Conservation (phyloP, 1,284 basidiomycete species). For the Cutaneotrichosporon cavernicola region DNA sequence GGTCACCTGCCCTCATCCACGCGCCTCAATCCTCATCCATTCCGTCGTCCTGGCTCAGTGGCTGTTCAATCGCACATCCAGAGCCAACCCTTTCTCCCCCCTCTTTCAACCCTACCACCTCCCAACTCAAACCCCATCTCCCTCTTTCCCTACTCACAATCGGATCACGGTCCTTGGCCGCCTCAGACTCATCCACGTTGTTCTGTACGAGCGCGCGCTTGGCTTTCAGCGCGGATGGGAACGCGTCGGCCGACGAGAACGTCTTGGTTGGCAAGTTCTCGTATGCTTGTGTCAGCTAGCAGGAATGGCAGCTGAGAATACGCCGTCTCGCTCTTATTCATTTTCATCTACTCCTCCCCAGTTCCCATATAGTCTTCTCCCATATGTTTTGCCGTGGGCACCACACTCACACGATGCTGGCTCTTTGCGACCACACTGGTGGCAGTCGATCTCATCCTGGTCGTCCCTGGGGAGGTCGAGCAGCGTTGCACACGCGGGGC, state of each 20-base stretch:
- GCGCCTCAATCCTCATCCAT: too few relatives aligned
- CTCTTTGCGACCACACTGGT: slow-evolving; percentile 82
- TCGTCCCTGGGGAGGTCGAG: slow-evolving; percentile 79
- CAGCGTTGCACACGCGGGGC: slow-evolving; percentile 85
- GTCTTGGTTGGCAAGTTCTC: slow-evolving; percentile 90
- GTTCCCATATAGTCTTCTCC: too few relatives aligned
- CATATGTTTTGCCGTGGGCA: too few relatives aligned
- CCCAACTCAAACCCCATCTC: background rate
- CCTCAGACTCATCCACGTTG: slow-evolving; percentile 70
- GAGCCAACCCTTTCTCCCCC: background rate
- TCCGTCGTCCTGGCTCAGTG: too few relatives aligned
- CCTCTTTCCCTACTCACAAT: slow-evolving; percentile 41
- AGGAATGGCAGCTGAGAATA: background rate
- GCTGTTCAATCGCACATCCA: too few relatives aligned
- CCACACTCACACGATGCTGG: slow-evolving; percentile 73
- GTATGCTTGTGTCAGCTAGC: slow-evolving; percentile 64
- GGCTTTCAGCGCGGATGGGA: slow-evolving; percentile 82
- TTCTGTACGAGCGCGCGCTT: slow-evolving; percentile 86
- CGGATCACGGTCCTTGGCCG: slow-evolving; percentile 68
- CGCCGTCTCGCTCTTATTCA: background rate
- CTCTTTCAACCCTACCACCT: background rate
- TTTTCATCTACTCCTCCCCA: background rate
- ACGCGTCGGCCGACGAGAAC: slow-evolving; percentile 86
- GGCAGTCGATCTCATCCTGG: slow-evolving; percentile 73
- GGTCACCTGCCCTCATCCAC: too few relatives aligned